These are phyloP conservation scores for Corchorus olitorius DNA, from an alignment of 345 rosid species.

Conservation along the genomic window DNA sequence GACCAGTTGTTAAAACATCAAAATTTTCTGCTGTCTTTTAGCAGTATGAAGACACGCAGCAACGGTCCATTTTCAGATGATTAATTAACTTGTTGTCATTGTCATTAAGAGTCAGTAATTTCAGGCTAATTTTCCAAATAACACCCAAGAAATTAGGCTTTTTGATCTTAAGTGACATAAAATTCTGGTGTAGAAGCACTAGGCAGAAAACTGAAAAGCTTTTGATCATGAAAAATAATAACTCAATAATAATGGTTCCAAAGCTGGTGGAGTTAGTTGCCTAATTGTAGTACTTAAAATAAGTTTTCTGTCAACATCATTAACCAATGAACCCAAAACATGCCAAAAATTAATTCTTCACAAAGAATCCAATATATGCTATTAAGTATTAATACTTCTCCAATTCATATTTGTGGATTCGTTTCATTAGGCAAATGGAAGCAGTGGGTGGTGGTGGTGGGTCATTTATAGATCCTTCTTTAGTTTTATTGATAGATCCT, in stretches of 20 bases:
- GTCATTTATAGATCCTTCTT: constrained; percentile 22
- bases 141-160: neutral
- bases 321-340: constrained; percentile 15
- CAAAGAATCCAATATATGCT: neutral
- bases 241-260: constrained; percentile 30
- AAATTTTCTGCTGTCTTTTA: neutral
- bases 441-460: constrained; percentile 35
- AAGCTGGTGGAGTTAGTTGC: constrained; percentile 50
- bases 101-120: neutral
- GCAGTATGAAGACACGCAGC: neutral
- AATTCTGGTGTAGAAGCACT: neutral
- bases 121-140: neutral
- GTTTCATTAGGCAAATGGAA: neutral
- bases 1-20: neutral
- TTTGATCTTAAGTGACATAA: neutral
- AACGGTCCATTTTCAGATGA: neutral
- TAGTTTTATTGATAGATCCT: constrained; percentile 21
- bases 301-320: constrained; percentile 26
- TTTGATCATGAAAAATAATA: neutral
- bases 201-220: neutral
- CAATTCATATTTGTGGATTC: constrained; percentile 19
- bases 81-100: neutral
- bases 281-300: constrained; percentile 14
- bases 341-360: neutral
- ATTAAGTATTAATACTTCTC: constrained; percentile 23